These are phyloP conservation scores for Euphorbia pulcherrima DNA, from an alignment of 345 rosid genomes.

Conservation along the genomic window DNA sequence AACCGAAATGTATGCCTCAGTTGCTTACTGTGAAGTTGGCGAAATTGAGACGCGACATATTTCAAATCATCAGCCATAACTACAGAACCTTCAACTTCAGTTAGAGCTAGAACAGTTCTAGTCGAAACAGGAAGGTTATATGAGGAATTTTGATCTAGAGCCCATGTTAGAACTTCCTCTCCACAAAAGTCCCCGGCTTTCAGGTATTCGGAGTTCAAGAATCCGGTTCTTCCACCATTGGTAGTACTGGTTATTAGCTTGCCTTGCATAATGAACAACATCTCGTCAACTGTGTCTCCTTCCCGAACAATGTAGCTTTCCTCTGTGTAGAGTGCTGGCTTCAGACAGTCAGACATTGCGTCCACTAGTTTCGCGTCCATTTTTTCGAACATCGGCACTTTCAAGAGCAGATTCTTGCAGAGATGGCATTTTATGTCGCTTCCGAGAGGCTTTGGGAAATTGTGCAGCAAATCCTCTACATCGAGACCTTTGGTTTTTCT, in stretches of 20 bases:
- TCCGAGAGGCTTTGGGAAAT: conserved; percentile 27
- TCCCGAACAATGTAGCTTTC: conserved; percentile 81
- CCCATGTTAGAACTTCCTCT: conserved; percentile 94
- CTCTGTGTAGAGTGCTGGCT: conserved; percentile 79
- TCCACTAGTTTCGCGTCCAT: conserved; percentile 86
- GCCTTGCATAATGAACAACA: conserved; percentile 95
- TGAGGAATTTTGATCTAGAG: conserved; percentile 77
- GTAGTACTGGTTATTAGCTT: conserved; percentile 64
- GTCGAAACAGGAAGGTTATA: conserved; percentile 85
- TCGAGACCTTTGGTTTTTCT: conserved; percentile 33
- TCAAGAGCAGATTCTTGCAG: conserved; percentile 30
- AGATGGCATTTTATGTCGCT: conserved; percentile 31
- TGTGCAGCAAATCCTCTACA: conserved; percentile 24
- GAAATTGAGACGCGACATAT: conserved; percentile 76
- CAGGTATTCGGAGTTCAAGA: conserved; percentile 70
- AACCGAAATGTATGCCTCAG: conserved; percentile 79
- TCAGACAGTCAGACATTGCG: conserved; percentile 81
- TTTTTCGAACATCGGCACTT: conserved; percentile 87
- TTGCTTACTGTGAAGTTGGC: conserved; percentile 87
- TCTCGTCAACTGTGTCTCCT: conserved; percentile 88
- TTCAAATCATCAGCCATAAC: conserved; percentile 78
- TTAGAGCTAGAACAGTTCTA: conserved; percentile 63
- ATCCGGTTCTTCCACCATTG: conserved; percentile 85
- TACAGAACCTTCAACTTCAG: conserved; percentile 88
- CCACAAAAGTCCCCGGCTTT: conserved; percentile 98